phyloP scores from a whole-genome alignment of 495 filamentous ascomycete genomes.

The Pyronema domesticum region DNA sequence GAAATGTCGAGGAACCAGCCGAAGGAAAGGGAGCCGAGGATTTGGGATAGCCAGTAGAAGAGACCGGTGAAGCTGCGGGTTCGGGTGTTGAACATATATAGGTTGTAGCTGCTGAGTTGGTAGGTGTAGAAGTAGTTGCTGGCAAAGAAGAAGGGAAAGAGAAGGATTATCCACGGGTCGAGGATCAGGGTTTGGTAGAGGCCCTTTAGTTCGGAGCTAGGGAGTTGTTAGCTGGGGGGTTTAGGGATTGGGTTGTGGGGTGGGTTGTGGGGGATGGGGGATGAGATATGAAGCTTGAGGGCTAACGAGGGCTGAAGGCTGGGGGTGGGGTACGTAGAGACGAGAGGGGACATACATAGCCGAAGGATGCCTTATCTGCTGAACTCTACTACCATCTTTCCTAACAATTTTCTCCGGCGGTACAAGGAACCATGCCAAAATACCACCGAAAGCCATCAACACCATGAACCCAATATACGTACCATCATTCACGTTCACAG shows the following conservation, averaged over 20 bases:
- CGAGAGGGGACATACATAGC: background rate
- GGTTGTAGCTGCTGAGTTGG: conserved; percentile 40
- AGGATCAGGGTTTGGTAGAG: conserved; percentile 53
- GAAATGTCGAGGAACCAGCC: conserved; percentile 60
- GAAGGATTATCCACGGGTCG: conserved; percentile 59
- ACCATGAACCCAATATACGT: conserved; percentile 87
- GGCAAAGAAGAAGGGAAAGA: conserved; percentile 77
- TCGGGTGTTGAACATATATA: conserved; percentile 62
- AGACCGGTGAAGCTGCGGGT: conserved; percentile 54
- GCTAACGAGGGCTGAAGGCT: no score
- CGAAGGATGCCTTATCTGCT: conserved; percentile 18
- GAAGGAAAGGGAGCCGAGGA: conserved; percentile 63
- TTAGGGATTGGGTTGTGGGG: no score
- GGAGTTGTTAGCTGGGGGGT: background rate
- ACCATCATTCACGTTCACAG: conserved; percentile 51
- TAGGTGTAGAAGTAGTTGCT: conserved; percentile 73
- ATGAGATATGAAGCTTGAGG: no score
- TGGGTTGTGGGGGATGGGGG: no score
- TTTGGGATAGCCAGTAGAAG: conserved; percentile 82
- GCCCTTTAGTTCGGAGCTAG: conserved; percentile 50
- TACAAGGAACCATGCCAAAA: conserved; percentile 52
- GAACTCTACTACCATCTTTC: conserved; percentile 47
- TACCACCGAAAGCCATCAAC: conserved; percentile 60
- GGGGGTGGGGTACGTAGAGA: no score
- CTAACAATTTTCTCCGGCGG: conserved; percentile 63